Base-by-base conservation (phyloP, 441 rosid species). In the Syzygium syzygioides region DNA sequence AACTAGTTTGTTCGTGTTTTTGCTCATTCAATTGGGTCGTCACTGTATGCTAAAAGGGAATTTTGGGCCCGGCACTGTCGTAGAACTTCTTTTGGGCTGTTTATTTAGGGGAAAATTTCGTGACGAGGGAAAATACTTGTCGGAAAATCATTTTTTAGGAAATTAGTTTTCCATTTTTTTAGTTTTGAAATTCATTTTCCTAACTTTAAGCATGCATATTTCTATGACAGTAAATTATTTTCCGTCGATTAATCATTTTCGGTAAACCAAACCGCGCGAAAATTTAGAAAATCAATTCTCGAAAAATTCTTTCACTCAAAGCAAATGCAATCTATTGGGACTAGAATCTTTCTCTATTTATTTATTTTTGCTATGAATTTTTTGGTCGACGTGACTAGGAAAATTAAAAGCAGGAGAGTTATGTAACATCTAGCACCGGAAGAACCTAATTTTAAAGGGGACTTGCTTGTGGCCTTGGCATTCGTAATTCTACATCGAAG, bases 51-150 rank as follows among this genome's bases (percentile, higher is more conserved):
- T 7, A 23, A 76, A 76, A 76, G 53, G 25, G 52, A 41, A 41
- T 76, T 41, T 23, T 13, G 53, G 83, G 83, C 83, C 83, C 83
- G 6, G 10, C 50, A 76, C n/a, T 76, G n/a, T 41, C 2, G 1
- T 13, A 12, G 28, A 76, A 76, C 83, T 11, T 13, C 83, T 11
- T 13, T 12, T 9, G 11, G 18, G 2, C 14, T 41, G 15, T 23
- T 12, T 37, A 0, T 41, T 76, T 41, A 2, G 9, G 14, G 9
- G 2, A 37, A 41, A 20, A 1, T 0, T 23, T 12, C 3, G 0
- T 12, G 17, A 41, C 13, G 0, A 23, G 23, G 2, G 7, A 76
- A 23, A 12, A 41, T 23, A 1, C 26, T 1, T 1, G 2, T 7
- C 4, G 10, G 6, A 64, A 64, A 30, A 4, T 64, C 9, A 30